Evolutionary conservation across 2,329 filamentous ascomycete species (phyloP).

Genomic region (Aspergillus fumigatiaffinis): DNA sequence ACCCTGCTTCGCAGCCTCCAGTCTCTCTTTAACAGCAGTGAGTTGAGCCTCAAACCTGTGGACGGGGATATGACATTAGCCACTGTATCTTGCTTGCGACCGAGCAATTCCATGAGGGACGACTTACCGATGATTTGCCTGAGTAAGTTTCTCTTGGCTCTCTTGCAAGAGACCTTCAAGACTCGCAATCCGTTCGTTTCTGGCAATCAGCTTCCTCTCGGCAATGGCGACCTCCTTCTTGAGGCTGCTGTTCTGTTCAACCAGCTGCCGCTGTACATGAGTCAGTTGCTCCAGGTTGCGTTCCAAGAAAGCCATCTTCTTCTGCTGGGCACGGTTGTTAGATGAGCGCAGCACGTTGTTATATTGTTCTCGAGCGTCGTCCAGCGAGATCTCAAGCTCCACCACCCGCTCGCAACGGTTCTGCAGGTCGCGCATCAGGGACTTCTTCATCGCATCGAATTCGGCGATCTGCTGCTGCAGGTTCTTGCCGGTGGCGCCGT

Average conservation of each 20-base stretch:
- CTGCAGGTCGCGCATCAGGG: conserved; percentile 95
- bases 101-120: conserved; percentile 7
- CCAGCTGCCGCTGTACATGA: conserved; percentile 92
- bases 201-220: conserved; percentile 90
- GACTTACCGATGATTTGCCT: conserved; percentile 91
- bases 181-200: conserved; percentile 95
- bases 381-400: conserved; percentile 94
- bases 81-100: not conserved
- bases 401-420: conserved; percentile 98
- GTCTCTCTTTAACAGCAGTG: conserved; percentile 92
- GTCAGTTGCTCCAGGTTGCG: conserved; percentile 97
- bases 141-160: conserved; percentile 96
- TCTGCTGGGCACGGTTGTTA: conserved; percentile 98
- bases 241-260: conserved; percentile 93
- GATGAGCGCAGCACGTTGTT: conserved; percentile 95
- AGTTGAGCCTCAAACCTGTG: conserved; percentile 93
- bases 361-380: conserved; percentile 97
- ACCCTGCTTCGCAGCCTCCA: conserved; percentile 90
- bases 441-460: conserved; percentile 99
- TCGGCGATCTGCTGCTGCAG: conserved; percentile 97
- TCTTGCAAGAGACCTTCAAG: conserved; percentile 90
- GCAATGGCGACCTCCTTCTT: conserved; percentile 99
- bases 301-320: conserved; percentile 99
- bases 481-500: conserved; percentile 66
- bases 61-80: conserved; percentile 8